Evolutionary conservation across 495 filamentous ascomycete species (phyloP).

Genomic region (Niebla homalea): DNA sequence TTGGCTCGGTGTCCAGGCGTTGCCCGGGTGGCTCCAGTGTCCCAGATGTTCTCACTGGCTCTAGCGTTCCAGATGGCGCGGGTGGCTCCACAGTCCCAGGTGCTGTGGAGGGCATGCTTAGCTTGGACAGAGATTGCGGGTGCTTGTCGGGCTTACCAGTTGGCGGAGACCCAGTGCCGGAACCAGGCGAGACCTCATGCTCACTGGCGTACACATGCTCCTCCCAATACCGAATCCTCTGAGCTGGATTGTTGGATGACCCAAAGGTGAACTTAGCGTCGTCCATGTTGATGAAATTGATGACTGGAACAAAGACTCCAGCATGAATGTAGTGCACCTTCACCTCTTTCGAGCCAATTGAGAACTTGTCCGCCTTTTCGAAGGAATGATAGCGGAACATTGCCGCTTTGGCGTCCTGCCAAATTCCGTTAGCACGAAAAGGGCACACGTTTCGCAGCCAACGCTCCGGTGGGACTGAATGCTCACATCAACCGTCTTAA

Average conservation of each 20-base stretch:
- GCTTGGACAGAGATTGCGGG: too few species aligned
- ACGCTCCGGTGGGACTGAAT: not conserved
- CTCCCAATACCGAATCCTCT: constrained; percentile 76
- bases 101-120: too few species aligned
- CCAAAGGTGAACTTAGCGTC: constrained; percentile 55
- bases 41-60: constrained; percentile 18
- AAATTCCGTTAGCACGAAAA: not conserved
- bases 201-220: constrained; percentile 62
- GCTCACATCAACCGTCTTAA: constrained; percentile 46
- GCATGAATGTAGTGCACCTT: constrained; percentile 69
- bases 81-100: too few species aligned
- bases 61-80: too few species aligned
- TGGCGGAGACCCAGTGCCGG: constrained; percentile 18
- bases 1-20: constrained; percentile 32
- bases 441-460: not conserved
- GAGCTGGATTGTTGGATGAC: constrained; percentile 52
- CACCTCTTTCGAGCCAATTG: constrained; percentile 61
- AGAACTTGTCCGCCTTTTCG: constrained; percentile 49
- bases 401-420: constrained; percentile 64
- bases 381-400: constrained; percentile 59
- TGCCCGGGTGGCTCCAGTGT: too few species aligned
- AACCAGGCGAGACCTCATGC: constrained; percentile 43
- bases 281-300: constrained; percentile 34
- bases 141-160: too few species aligned
- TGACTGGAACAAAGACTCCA: constrained; percentile 72